A percentile compares a stretch with the other conserved stretches of the same genome.
Conservation (phyloP, 1,284 basidiomycete genomes). For the Athelia sp. region DNA sequence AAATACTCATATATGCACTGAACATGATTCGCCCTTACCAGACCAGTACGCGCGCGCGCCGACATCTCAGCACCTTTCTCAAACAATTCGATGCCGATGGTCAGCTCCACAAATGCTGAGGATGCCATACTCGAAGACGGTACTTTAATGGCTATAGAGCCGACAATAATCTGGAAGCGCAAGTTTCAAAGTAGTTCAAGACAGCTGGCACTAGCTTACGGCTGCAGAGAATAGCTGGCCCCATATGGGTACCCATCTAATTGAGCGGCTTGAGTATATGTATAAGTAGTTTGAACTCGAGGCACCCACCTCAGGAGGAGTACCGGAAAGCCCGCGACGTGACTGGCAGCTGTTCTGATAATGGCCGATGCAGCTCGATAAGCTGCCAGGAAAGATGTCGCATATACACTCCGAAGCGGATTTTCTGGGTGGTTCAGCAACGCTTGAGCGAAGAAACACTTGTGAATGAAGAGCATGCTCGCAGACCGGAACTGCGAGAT, state of each 20-base stretch:
- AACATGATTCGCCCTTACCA: slow-evolving; percentile 39
- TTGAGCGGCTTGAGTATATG: slow-evolving; percentile 6
- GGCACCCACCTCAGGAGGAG: neutral
- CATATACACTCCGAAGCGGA: slow-evolving; percentile 56
- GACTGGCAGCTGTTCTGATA: slow-evolving; percentile 42
- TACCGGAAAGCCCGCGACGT: neutral
- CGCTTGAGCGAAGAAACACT: slow-evolving; percentile 59
- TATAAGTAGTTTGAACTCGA: no score
- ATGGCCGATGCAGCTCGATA: slow-evolving; percentile 59
- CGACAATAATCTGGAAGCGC: slow-evolving; percentile 46
- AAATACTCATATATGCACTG: neutral
- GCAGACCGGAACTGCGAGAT: slow-evolving; percentile 43
- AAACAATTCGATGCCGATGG: slow-evolving; percentile 50
- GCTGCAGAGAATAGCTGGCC: slow-evolving; percentile 51
- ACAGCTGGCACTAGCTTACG: slow-evolving; percentile 40
- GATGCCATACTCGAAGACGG: slow-evolving; percentile 57
- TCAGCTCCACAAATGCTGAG: slow-evolving; percentile 50
- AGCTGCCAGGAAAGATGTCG: slow-evolving; percentile 59
- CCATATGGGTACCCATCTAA: slow-evolving; percentile 51
- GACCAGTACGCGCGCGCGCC: slow-evolving; percentile 43
- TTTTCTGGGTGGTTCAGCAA: slow-evolving; percentile 56
- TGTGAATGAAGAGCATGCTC: slow-evolving; percentile 48
- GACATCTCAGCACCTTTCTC: slow-evolving; percentile 41
- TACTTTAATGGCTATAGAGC: slow-evolving; percentile 48
- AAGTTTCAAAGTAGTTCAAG: slow-evolving; percentile 16